A percentile compares a stretch with the other conserved stretches of the same genome.
Conservation (phyloP, 306 rosid genomes). For the Adenanthera pavonina region DNA sequence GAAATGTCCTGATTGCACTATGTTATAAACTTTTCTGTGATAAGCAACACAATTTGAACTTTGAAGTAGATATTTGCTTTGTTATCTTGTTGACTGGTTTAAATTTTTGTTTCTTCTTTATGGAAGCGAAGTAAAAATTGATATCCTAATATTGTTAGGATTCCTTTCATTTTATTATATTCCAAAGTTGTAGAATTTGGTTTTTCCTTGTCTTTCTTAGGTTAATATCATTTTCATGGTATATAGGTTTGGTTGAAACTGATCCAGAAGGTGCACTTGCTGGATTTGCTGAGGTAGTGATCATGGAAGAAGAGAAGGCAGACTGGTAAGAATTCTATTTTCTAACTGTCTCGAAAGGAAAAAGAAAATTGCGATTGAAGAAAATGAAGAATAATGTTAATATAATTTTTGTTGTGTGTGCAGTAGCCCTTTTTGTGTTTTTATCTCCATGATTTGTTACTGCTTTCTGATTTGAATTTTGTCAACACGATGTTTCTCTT, state of each 20-base stretch:
- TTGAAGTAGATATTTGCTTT: neutral
- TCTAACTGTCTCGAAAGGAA: constrained; percentile 17
- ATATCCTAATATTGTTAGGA: no score
- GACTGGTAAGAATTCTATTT: constrained; percentile 66
- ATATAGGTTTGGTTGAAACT: constrained; percentile 81
- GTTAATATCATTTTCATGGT: constrained; percentile 23
- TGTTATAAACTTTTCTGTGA: neutral
- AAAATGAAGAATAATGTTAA: neutral
- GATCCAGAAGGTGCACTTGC: constrained; percentile 89
- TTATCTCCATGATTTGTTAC: neutral
- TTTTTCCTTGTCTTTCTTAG: neutral
- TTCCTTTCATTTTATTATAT: neutral
- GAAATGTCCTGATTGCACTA: neutral
- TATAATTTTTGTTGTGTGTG: neutral
- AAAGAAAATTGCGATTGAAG: neutral
- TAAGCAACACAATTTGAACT: neutral
- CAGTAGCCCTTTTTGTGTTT: neutral
- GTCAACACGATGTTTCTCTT: neutral
- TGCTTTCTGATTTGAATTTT: neutral
- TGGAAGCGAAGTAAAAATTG: neutral
- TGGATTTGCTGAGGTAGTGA: constrained; percentile 84
- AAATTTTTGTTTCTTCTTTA: neutral
- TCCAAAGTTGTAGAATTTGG: neutral
- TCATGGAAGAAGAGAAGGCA: constrained; percentile 92
- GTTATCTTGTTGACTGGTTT: neutral